phyloP scores from a whole-genome alignment of 1,284 basidiomycete species.

The Cutaneotrichosporon cavernicola region DNA sequence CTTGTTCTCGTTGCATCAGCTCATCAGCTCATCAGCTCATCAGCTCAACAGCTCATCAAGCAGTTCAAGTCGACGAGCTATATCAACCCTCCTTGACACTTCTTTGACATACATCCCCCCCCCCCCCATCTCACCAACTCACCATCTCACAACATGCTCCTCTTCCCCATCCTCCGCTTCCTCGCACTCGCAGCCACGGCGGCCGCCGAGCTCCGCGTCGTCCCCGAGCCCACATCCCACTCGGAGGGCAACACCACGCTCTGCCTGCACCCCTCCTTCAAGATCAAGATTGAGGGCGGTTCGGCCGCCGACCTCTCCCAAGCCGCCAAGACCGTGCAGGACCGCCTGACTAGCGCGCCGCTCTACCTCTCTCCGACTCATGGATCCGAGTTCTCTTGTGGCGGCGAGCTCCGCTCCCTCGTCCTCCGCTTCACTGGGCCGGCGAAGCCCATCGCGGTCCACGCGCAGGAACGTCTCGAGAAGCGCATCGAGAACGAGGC shows the following conservation, averaged over 20 bases:
- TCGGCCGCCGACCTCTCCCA: conserved; percentile 3
- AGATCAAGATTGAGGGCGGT: conserved; percentile 2
- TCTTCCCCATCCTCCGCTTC: not conserved
- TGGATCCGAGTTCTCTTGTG: conserved; percentile 30
- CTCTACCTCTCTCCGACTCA: conserved; percentile 26
- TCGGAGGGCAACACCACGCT: conserved; percentile 59
- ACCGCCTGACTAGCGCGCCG: not conserved
- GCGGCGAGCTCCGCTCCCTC: conserved; percentile 1
- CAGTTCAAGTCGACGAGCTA: too few relatives aligned
- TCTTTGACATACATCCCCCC: too few relatives aligned
- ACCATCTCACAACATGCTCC: not conserved
- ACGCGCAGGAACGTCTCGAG: conserved; percentile 23
- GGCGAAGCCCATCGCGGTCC: not conserved
- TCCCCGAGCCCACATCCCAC: conserved; percentile 56
- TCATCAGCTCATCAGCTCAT: too few relatives aligned
- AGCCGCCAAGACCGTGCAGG: not conserved
- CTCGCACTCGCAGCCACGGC: not conserved
- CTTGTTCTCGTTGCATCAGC: too few relatives aligned
- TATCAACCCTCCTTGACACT: too few relatives aligned
- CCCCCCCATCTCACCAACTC: not conserved
- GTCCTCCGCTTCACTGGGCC: not conserved
- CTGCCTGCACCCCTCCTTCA: conserved; percentile 3
- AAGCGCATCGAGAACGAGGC: conserved; percentile 10
- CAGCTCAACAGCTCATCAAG: too few relatives aligned
- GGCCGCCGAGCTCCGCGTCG: conserved; percentile 14